A percentile compares a stretch with the other conserved stretches of the same genome.
Conservation (phyloP, 2,329 filamentous ascomycete genomes). For the Fusarium oxysporum region DNA sequence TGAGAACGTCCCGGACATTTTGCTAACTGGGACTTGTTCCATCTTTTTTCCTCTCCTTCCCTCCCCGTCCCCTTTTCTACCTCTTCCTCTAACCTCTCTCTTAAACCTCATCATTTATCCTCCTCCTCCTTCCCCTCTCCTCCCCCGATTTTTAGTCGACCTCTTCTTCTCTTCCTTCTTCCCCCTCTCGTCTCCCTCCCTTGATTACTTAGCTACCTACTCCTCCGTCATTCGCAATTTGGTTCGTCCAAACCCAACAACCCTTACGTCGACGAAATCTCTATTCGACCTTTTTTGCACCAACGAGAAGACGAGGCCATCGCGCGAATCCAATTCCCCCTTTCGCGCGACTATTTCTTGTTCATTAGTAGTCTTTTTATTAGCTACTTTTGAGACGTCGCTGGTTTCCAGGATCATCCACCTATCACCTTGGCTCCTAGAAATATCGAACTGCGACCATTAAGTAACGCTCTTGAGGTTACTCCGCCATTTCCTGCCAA, state of each 20-base stretch:
- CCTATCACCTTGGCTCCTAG: conserved; percentile 15
- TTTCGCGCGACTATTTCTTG: conserved; percentile 16
- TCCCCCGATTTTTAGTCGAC: conserved; percentile 27
- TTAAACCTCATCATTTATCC: conserved; percentile 29
- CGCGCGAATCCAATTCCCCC: conserved; percentile 5
- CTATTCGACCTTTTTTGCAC: conserved; percentile 21
- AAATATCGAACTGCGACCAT: conserved; percentile 20
- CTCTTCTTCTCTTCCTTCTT: conserved; percentile 12
- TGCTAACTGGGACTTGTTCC: conserved; percentile 32
- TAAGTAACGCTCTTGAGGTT: conserved; percentile 38
- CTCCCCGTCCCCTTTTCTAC: conserved; percentile 20
- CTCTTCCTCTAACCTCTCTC: conserved; percentile 4
- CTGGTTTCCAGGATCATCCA: background rate
- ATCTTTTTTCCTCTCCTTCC: conserved; percentile 32
- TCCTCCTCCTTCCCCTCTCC: conserved; percentile 16
- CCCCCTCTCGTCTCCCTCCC: conserved; percentile 19
- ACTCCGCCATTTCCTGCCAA: conserved; percentile 37
- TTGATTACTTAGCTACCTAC: conserved; percentile 22
- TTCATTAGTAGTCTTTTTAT: conserved; percentile 12
- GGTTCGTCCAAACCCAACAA: conserved; percentile 30
- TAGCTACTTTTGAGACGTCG: conserved; percentile 8
- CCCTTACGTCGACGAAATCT: conserved; percentile 34
- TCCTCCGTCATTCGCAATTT: conserved; percentile 18
- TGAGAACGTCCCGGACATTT: conserved; percentile 32
- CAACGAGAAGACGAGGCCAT: conserved; percentile 30